Evolutionary conservation across 768 basidiomycete genomes (phyloP), one percentile per base, ranked within the genome.

Genomic region (Lentinula sp.): DNA sequence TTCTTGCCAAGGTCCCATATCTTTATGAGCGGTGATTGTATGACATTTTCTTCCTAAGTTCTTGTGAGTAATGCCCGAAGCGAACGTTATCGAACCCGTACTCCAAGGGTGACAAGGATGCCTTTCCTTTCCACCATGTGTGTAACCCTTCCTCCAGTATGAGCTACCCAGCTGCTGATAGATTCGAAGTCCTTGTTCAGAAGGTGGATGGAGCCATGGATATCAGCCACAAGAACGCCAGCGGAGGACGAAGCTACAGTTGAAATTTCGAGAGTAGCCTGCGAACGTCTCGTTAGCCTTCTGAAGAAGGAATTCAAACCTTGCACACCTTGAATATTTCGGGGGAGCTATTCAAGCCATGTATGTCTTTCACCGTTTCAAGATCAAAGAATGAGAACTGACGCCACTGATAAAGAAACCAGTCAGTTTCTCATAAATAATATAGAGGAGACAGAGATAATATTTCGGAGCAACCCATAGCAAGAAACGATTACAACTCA

Each of bases 301-400:
- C 45, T 34, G 54, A n/a, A 15, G 5, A 45, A 45, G 9, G 32
- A 23, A 9, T 2, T 21, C 21, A 15, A 34, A 16, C 23, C 15
- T 23, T 31, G 54, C 64, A 45, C 65, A 89, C 91, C 71, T 87
- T 87, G 80, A 96, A 85, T 23, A 93, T 80, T 58, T 91, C 87
- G 0, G 93, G 93, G 0, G 86, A 73, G 61, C 81, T 84, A 2
- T 84, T 81, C 13, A 91, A 76, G 69, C 96, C 90, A 66, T 95
- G 85, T 2, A 80, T 76, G 67, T 93, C 93, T 70, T 86, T 92
- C 63, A 95, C 85, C 10, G 85, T 82, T 4, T 84, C 80, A 11
- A 81, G 77, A 64, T 94, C 87, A 69, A 97, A 98, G 84, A 97
- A 97, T 3, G 86, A 79, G 76, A 96, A 96, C 69, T 94, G 91